A percentile compares a stretch with the other conserved stretches of the same genome.
phyloP scores from a whole-genome alignment of 345 rosid genomes.

The Citrus australasica region DNA sequence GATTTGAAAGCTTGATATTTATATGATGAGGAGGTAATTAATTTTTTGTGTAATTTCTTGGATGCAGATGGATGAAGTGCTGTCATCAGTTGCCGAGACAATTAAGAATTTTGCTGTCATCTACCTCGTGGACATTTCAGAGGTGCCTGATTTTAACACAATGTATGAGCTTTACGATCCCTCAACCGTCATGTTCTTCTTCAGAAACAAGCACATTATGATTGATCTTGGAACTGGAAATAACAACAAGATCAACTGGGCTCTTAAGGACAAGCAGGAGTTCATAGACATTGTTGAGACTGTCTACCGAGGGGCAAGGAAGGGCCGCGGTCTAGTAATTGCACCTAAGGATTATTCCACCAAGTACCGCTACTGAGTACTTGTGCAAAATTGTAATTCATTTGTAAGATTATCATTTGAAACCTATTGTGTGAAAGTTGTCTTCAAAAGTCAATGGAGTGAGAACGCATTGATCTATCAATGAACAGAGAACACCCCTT shows the following conservation, averaged over 20 bases:
- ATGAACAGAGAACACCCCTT: neutral
- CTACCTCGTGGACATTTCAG: slow-evolving; percentile 85
- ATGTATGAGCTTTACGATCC: slow-evolving; percentile 97
- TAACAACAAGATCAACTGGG: slow-evolving; percentile 98
- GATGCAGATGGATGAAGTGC: slow-evolving; percentile 91
- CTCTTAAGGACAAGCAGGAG: slow-evolving; percentile 97
- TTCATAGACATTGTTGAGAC: slow-evolving; percentile 89
- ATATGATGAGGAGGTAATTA: neutral
- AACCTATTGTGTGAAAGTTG: neutral
- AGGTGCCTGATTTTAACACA: slow-evolving; percentile 92
- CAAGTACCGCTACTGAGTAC: slow-evolving; percentile 75
- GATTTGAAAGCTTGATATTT: neutral
- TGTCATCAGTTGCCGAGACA: slow-evolving; percentile 86
- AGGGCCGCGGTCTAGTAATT: slow-evolving; percentile 93
- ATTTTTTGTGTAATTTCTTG: neutral
- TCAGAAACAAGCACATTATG: slow-evolving; percentile 98
- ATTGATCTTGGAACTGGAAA: slow-evolving; percentile 97
- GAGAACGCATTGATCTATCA: neutral
- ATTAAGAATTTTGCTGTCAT: slow-evolving; percentile 95
- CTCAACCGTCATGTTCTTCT: slow-evolving; percentile 92
- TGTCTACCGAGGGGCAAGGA: slow-evolving; percentile 84
- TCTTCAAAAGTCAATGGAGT: neutral
- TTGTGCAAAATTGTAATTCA: neutral
- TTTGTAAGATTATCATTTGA: neutral
- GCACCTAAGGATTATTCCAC: slow-evolving; percentile 98